Percentiles rank a stretch among this genome's conserved stretches.
Evolutionary conservation across 192 early-diverging fungal genomes (phyloP).

Genomic region (Coemansia sp.): DNA sequence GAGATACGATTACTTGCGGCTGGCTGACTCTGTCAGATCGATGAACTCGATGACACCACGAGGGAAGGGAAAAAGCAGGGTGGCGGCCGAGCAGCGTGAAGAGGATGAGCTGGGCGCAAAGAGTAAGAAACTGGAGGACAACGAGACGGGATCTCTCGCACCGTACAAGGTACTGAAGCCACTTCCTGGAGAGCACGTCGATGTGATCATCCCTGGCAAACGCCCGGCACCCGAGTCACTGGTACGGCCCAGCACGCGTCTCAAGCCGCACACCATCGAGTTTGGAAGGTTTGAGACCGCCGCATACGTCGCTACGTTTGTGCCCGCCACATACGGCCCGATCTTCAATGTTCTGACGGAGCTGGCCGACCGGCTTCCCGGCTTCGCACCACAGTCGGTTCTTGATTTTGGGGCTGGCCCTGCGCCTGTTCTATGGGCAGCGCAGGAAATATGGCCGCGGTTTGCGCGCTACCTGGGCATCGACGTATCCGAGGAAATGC

Average conservation of each 20-base stretch:
- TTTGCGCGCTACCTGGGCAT: conserved; percentile 62
- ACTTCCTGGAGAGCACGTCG: conserved; percentile 38
- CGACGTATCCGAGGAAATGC: conserved; percentile 78
- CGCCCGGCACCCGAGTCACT: conserved; percentile 36
- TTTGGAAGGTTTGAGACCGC: conserved; percentile 70
- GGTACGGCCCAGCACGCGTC: conserved; percentile 22
- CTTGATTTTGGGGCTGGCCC: conserved; percentile 86
- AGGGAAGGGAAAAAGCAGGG: conserved; percentile 34
- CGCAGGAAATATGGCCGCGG: conserved; percentile 58
- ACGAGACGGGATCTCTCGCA: not conserved
- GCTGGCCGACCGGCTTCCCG: conserved; percentile 61
- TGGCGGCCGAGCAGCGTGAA: conserved; percentile 13
- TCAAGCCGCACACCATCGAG: conserved; percentile 64
- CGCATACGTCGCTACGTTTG: conserved; percentile 70
- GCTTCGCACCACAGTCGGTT: conserved; percentile 59
- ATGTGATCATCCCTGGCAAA: conserved; percentile 22
- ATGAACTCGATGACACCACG: conserved; percentile 30
- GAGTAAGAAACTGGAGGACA: not conserved
- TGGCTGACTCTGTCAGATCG: conserved; percentile 48
- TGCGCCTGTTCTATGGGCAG: conserved; percentile 80
- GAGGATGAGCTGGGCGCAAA: not conserved
- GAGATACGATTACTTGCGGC: conserved; percentile 36
- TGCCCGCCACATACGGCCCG: conserved; percentile 66
- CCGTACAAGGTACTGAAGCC: conserved; percentile 8
- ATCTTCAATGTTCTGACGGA: conserved; percentile 69